Conservation (phyloP, 140 eudicot species). For the Anethum foeniculum region DNA sequence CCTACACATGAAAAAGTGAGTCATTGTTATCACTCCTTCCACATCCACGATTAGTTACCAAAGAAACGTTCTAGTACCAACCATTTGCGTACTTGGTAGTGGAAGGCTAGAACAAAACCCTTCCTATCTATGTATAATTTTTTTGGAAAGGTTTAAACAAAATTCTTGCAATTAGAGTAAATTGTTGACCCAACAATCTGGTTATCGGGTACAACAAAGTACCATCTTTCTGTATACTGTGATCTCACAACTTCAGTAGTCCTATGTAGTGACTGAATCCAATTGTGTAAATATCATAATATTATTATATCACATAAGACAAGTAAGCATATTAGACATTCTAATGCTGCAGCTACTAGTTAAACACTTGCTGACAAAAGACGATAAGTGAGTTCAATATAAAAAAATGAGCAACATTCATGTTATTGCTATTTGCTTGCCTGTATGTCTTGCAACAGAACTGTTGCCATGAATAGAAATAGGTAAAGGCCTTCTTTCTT, state of each 20-base stretch:
- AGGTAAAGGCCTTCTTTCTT: conserved; percentile 32
- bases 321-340: not conserved
- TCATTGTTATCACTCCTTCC: not conserved
- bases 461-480: conserved; percentile 26
- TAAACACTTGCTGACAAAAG: not conserved
- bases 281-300: not conserved
- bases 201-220: not conserved
- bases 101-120: not conserved
- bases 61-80: not conserved
- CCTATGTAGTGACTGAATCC: not conserved
- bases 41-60: not conserved
- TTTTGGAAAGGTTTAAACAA: not conserved
- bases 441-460: conserved; percentile 22
- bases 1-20: not conserved
- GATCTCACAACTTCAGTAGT: not conserved
- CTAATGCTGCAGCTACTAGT: not conserved
- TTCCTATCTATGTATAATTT: not conserved
- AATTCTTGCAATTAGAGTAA: not conserved
- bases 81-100: not conserved
- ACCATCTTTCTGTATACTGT: not conserved
- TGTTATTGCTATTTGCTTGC: conserved; percentile 5
- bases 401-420: not conserved
- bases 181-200: not conserved
- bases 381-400: not conserved
- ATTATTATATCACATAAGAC: not conserved